Evolutionary conservation across 257 asterid genomes (phyloP).

Genomic region (Solanum chiquidenum): DNA sequence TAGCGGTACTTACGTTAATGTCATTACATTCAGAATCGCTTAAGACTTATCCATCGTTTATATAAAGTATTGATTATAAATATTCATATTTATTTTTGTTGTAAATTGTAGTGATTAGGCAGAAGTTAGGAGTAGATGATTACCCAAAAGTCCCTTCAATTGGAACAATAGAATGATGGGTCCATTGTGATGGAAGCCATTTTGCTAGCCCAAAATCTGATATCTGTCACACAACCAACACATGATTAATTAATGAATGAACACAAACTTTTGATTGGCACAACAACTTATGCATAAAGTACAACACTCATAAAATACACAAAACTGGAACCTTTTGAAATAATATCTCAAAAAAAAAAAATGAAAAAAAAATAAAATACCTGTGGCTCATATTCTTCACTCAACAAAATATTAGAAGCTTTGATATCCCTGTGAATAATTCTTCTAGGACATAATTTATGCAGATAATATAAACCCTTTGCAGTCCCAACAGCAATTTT

Average conservation of each 20-base stretch:
- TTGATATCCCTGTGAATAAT: slow-evolving; percentile 89
- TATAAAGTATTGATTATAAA: no score
- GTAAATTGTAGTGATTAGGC: neutral
- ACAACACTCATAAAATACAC: neutral
- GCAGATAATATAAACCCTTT: slow-evolving; percentile 74
- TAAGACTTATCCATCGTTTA: neutral
- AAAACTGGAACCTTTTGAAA: neutral
- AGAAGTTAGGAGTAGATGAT: neutral
- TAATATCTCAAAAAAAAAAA: neutral
- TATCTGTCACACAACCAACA: slow-evolving; percentile 34
- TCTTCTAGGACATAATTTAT: slow-evolving; percentile 83
- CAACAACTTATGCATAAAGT: neutral
- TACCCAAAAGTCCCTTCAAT: slow-evolving; percentile 99
- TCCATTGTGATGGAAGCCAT: slow-evolving; percentile 99
- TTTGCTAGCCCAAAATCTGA: slow-evolving; percentile 94
- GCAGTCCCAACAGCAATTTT: slow-evolving; percentile 88
- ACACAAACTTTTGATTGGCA: neutral
- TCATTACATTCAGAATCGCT: neutral
- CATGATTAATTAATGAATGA: neutral
- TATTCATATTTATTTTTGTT: neutral
- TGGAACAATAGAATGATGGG: slow-evolving; percentile 85
- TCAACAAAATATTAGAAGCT: slow-evolving; percentile 61
- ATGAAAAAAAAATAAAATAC: slow-evolving; percentile 2
- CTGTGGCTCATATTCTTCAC: slow-evolving; percentile 83
- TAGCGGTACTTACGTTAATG: no score